phyloP scores from a whole-genome alignment of 768 basidiomycete genomes.

The Tulasnella sp. region DNA sequence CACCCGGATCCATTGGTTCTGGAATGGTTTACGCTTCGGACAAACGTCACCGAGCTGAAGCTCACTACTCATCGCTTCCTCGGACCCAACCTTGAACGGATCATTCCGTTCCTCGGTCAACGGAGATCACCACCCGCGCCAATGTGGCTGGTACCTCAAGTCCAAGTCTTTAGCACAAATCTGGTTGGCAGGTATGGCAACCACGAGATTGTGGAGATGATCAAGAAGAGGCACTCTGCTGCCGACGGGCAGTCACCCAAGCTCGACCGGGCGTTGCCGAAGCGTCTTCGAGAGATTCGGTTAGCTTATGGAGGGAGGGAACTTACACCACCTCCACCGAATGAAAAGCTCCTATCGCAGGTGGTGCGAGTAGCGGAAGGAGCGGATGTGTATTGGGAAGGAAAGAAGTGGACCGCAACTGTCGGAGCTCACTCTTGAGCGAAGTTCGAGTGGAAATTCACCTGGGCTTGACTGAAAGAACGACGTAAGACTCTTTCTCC shows the following conservation, averaged over 20 bases:
- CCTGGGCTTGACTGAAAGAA: background rate
- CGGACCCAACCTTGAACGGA: background rate
- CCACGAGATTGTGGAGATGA: background rate
- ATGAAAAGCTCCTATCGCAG: background rate
- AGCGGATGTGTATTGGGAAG: background rate
- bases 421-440: too few species aligned
- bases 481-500: background rate
- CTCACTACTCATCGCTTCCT: background rate
- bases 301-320: background rate
- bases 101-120: background rate
- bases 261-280: background rate
- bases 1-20: background rate
- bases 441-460: too few species aligned
- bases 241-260: too few species aligned
- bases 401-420: background rate
- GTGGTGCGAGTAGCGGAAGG: background rate
- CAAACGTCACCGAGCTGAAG: background rate
- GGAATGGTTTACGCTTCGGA: background rate
- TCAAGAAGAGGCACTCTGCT: background rate
- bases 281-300: background rate
- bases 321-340: background rate
- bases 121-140: background rate
- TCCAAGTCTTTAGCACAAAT: background rate
- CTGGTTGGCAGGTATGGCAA: background rate
- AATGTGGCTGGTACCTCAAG: background rate